Conservation (phyloP, 495 filamentous ascomycete species). For the Trichoderma reesei region DNA sequence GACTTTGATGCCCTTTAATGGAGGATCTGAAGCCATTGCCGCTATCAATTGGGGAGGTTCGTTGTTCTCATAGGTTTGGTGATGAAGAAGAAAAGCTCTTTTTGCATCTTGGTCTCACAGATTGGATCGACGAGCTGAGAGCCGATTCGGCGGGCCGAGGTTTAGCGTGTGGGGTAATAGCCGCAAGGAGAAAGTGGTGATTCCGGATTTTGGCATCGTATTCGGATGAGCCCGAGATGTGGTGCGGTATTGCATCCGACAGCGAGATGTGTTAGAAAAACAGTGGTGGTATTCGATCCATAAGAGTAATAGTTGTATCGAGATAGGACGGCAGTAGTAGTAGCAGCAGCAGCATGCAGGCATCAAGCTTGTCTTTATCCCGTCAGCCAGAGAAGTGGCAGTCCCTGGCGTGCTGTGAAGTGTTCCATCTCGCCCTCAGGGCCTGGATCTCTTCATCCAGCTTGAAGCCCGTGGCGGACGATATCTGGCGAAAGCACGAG, state of each 20-base stretch:
- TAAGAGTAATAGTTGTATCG: not conserved
- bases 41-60: not conserved
- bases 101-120: not conserved
- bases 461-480: not conserved
- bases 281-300: not conserved
- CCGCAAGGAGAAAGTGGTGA: not conserved
- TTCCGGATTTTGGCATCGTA: not conserved
- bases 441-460: not conserved
- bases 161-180: slow-evolving; percentile 7
- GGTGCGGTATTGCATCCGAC: not conserved
- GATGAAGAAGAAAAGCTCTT: not conserved
- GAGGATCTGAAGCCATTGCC: slow-evolving; percentile 30
- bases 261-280: not conserved
- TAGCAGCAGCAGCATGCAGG: too few species aligned
- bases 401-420: not conserved
- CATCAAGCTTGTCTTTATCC: too few species aligned
- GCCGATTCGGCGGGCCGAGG: not conserved
- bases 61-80: not conserved
- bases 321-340: too few species aligned
- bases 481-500: slow-evolving; percentile 2
- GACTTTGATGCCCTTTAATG: slow-evolving; percentile 67
- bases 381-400: not conserved
- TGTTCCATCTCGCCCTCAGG: not conserved
- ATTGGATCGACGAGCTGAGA: not conserved
- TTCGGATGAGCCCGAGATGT: not conserved